These are phyloP conservation scores for Eutypella sp. DNA, from an alignment of 2,329 filamentous ascomycete genomes.

Conservation along the genomic window DNA sequence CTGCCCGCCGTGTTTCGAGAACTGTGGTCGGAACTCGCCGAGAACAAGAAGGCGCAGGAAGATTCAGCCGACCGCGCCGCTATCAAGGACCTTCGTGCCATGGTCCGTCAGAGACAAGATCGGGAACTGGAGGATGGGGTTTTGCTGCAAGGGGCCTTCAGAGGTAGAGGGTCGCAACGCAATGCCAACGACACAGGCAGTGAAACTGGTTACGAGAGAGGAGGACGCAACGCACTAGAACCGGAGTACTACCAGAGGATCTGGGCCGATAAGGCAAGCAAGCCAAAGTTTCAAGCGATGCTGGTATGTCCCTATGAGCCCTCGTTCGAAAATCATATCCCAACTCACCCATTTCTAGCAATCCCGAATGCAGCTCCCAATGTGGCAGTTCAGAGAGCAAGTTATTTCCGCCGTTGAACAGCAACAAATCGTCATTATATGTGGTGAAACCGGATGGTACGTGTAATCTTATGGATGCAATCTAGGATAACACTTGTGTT, in stretches of 20 bases:
- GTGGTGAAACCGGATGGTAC: conserved; percentile 88
- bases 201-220: conserved; percentile 40
- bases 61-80: conserved; percentile 66
- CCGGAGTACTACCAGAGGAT: conserved; percentile 51
- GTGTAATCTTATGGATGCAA: conserved; percentile 11
- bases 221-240: conserved; percentile 32
- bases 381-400: conserved; percentile 77
- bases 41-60: conserved; percentile 62
- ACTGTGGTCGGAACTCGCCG: conserved; percentile 74
- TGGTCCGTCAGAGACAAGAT: conserved; percentile 64
- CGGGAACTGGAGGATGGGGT: conserved; percentile 70
- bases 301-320: conserved; percentile 46
- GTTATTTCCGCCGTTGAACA: conserved; percentile 73
- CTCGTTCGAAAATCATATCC: not conserved
- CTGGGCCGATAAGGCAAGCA: conserved; percentile 53
- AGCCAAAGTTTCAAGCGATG: conserved; percentile 71
- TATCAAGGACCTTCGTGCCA: conserved; percentile 62
- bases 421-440: conserved; percentile 86
- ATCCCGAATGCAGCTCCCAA: conserved; percentile 76
- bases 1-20: conserved; percentile 79
- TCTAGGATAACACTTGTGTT: conserved; percentile 11
- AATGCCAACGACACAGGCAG: conserved; percentile 44
- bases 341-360: conserved; percentile 27
- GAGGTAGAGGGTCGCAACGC: conserved; percentile 49
- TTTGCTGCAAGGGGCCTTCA: conserved; percentile 71